Evolutionary conservation across 768 basidiomycete species (phyloP), one percentile per base, ranked within the genome.

Genomic region (Galerina sulciceps): DNA sequence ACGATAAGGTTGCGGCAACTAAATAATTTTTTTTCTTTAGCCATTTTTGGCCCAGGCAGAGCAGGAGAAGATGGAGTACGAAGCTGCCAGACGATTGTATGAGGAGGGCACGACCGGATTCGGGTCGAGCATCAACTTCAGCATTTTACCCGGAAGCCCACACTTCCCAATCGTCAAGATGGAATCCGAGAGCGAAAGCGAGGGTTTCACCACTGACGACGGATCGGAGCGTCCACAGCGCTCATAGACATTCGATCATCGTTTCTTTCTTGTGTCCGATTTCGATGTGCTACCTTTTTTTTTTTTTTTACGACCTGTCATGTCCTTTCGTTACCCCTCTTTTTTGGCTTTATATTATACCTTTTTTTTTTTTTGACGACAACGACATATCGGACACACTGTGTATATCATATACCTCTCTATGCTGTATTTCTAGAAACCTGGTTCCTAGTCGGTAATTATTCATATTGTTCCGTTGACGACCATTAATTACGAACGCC

Each of bases 41-140:
- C 94, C 95, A 1, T 97, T 93, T 81, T 81, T 97, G 41, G 89
- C 90, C 14, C 93, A 94, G 73, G 95, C 94, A 13, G 94, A 96
- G 72, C 90, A 93, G 70, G 94, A 96, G 82, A 96, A 96, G 78
- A 86, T 93, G 76, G 90, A 94, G 65, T 96, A 96, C 73, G 93
- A 96, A 69, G 83, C 86, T 35, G 91, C 93, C 36, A 81, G 92
- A 44, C 85, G 91, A 72, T 64, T 93, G 48, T 97, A 97, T 67
- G 94, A 97, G 71, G 91, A 94, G 67, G 91, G 90, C 53, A 81
- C 87, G 18, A 80, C 83, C 10, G 86, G 81, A 10, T 83, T 86
- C 65, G 84, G 83, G 9, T 84, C 85, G 13, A 90, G 82, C 70
- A 91, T 93, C 81, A 91, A 90, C 71, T 93, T 93, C 69, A 90